Evolutionary conservation across 192 early-diverging fungal species (phyloP).

Genomic region (Coemansia sp.): DNA sequence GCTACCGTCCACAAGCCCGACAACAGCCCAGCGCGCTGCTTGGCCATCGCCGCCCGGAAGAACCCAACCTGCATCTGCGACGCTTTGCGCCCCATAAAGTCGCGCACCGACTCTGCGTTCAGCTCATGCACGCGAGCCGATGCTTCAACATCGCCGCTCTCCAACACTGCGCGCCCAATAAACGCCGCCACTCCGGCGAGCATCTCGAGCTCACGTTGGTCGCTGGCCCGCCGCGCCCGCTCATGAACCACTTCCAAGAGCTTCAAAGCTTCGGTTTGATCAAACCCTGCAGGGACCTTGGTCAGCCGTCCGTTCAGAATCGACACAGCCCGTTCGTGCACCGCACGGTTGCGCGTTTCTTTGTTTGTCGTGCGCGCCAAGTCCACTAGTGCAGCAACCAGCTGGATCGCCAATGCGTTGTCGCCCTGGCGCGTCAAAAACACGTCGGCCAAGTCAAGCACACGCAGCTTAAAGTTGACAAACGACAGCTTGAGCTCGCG

Average conservation of each 20-base stretch:
- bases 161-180: constrained; percentile 58
- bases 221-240: constrained; percentile 65
- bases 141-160: constrained; percentile 13
- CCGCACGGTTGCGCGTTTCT: constrained; percentile 59
- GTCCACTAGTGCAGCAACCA: constrained; percentile 69
- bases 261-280: constrained; percentile 57
- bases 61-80: constrained; percentile 66
- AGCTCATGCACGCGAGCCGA: constrained; percentile 47
- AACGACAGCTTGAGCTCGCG: constrained; percentile 80
- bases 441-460: constrained; percentile 77
- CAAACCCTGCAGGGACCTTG: constrained; percentile 58
- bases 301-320: constrained; percentile 64
- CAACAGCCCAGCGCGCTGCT: constrained; percentile 30
- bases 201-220: constrained; percentile 52
- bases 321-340: constrained; percentile 66
- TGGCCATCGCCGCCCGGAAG: constrained; percentile 45
- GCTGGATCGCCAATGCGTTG: constrained; percentile 66
- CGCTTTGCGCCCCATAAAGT: constrained; percentile 75
- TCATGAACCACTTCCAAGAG: constrained; percentile 69
- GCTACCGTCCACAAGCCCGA: constrained; percentile 65
- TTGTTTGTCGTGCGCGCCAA: constrained; percentile 55
- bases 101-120: constrained; percentile 59
- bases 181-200: constrained; percentile 58
- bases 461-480: constrained; percentile 87
- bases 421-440: constrained; percentile 67